Conservation (phyloP, 768 basidiomycete genomes). For the Leccinum boreale region DNA sequence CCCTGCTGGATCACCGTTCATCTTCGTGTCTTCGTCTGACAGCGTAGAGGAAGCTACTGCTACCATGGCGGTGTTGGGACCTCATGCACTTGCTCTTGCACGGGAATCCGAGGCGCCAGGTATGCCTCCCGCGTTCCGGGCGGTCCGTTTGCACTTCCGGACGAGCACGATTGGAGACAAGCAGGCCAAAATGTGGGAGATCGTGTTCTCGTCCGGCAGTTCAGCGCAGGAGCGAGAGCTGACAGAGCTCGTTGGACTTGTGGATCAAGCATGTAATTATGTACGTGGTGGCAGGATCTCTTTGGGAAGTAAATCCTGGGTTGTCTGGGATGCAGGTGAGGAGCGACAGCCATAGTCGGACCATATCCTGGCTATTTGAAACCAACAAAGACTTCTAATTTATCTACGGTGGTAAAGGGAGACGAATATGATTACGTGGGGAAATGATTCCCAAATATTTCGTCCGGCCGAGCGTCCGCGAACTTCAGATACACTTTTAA, state of each 20-base stretch:
- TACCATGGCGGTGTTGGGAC: constrained; percentile 24
- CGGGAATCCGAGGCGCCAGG: constrained; percentile 2
- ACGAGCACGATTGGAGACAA: not conserved
- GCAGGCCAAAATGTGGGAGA: constrained; percentile 1
- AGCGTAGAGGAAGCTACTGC: constrained; percentile 12
- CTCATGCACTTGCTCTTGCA: constrained; percentile 23
- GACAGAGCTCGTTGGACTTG: constrained; percentile 11
- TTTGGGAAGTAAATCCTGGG: constrained; percentile 16
- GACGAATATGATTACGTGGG: too few species aligned
- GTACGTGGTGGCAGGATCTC: not conserved
- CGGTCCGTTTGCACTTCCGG: constrained; percentile 17
- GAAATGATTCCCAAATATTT: too few species aligned
- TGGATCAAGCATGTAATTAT: not conserved
- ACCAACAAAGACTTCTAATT: not conserved
- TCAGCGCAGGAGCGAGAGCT: constrained; percentile 12
- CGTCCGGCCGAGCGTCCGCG: too few species aligned
- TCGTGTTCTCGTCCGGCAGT: constrained; percentile 15
- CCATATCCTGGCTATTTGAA: not conserved
- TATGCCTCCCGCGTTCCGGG: constrained; percentile 4
- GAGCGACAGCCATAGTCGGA: not conserved
- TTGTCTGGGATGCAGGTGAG: constrained; percentile 21
- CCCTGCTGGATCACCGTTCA: constrained; percentile 9
- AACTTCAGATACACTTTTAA: too few species aligned
- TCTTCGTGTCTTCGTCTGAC: constrained; percentile 21
- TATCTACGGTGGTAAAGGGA: too few species aligned